phyloP scores from a whole-genome alignment of 192 early-diverging fungal genomes.

The Lunasporangiospora selenospora region DNA sequence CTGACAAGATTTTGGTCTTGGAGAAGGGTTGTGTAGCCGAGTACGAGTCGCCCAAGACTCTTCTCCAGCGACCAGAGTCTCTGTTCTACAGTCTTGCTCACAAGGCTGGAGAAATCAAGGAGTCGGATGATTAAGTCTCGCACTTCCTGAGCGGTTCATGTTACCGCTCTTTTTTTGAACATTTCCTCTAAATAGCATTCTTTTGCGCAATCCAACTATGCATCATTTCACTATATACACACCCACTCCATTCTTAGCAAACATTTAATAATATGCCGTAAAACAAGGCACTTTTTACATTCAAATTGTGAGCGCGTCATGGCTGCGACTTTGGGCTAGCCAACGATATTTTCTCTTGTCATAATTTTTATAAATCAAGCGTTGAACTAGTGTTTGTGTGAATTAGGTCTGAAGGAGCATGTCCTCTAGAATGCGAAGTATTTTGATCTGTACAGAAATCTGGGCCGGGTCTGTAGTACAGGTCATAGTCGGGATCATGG shows the following conservation, averaged over 20 bases:
- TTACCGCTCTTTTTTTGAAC: neutral
- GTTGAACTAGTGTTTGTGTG: too few relatives aligned
- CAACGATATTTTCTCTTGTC: too few relatives aligned
- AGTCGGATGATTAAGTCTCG: constrained; percentile 3
- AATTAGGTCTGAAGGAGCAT: too few relatives aligned
- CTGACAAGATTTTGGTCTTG: constrained; percentile 80
- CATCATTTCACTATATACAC: too few relatives aligned
- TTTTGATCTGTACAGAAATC: constrained; percentile 28
- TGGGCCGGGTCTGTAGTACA: constrained; percentile 8
- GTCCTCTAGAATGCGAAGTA: constrained; percentile 32
- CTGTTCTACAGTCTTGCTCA: constrained; percentile 31
- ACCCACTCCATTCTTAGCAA: too few relatives aligned
- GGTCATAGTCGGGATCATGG: constrained; percentile 18
- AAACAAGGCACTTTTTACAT: too few relatives aligned
- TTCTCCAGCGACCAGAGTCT: constrained; percentile 27
- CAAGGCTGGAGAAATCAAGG: constrained; percentile 41
- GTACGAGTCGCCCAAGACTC: constrained; percentile 29
- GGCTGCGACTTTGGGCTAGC: too few relatives aligned
- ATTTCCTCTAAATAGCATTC: neutral
- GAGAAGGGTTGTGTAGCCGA: constrained; percentile 66
- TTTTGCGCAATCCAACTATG: neutral
- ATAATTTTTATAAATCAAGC: too few relatives aligned
- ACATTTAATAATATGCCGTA: too few relatives aligned
- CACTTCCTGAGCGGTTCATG: neutral
- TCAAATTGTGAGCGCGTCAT: too few relatives aligned